Conservation (phyloP, 305 asterid genomes). For the Solanum chacoense region DNA sequence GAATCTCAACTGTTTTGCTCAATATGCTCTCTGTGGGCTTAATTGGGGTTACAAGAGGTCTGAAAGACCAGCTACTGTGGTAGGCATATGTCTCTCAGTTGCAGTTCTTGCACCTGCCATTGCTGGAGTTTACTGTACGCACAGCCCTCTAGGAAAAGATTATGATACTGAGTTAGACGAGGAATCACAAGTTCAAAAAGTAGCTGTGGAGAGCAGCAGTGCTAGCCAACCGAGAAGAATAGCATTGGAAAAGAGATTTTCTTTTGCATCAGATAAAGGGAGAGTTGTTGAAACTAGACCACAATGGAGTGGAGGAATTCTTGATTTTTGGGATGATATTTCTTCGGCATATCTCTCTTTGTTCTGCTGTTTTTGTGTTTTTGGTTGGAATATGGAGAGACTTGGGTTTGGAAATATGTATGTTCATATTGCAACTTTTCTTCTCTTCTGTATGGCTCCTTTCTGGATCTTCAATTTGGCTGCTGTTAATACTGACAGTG, state of each 20-base stretch:
- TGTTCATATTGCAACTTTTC: conserved; percentile 82
- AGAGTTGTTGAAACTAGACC: conserved; percentile 44
- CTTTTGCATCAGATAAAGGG: conserved; percentile 47
- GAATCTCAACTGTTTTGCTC: conserved; percentile 72
- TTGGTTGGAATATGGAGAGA: conserved; percentile 98
- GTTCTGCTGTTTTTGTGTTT: conserved; percentile 82
- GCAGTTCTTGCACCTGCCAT: conserved; percentile 81
- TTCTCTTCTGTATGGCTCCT: conserved; percentile 79
- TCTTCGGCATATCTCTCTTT: conserved; percentile 75
- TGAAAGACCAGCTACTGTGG: conserved; percentile 63
- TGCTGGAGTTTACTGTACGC: conserved; percentile 65
- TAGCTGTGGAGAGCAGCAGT: conserved; percentile 24
- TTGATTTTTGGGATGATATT: conserved; percentile 86
- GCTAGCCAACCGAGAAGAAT: conserved; percentile 27
- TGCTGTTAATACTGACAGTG: conserved; percentile 31
- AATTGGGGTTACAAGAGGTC: conserved; percentile 71
- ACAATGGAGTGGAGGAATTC: conserved; percentile 76
- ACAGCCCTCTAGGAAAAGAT: conserved; percentile 90
- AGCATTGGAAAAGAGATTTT: conserved; percentile 57
- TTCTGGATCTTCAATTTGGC: conserved; percentile 81
- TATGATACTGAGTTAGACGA: conserved; percentile 45
- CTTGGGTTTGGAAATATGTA: conserved; percentile 93
- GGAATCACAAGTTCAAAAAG: conserved; percentile 47
- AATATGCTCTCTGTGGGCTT: conserved; percentile 75
- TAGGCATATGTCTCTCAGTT: conserved; percentile 56